Evolutionary conservation across 148 eudicot genomes (phyloP).

Genomic region (Rhododendron griersonianum): DNA sequence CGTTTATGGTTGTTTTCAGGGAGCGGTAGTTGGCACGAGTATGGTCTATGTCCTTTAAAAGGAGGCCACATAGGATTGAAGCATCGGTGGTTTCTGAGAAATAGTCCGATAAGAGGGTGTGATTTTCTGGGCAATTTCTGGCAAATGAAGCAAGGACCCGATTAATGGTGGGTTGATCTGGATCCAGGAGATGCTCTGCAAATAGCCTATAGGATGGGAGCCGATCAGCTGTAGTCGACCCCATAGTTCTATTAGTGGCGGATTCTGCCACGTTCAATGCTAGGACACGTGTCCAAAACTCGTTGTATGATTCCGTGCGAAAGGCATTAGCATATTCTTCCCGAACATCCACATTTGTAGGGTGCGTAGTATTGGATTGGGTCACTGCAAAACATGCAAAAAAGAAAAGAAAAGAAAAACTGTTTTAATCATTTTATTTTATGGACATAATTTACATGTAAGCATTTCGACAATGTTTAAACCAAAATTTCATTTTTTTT

Average conservation of each 20-base stretch:
- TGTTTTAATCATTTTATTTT: no score
- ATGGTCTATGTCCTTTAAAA: slow-evolving; percentile 56
- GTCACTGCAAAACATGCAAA: slow-evolving; percentile 6
- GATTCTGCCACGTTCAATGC: slow-evolving; percentile 29
- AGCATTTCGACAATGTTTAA: no score
- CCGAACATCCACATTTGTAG: slow-evolving; percentile 39
- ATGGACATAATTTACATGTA: no score
- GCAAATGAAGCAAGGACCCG: slow-evolving; percentile 27
- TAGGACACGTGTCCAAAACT: slow-evolving; percentile 78
- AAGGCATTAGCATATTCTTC: slow-evolving; percentile 97
- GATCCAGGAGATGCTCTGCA: slow-evolving; percentile 77
- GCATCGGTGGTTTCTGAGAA: slow-evolving; percentile 63
- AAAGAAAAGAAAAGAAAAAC: not conserved
- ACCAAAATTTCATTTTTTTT: no score
- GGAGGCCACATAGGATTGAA: slow-evolving; percentile 54
- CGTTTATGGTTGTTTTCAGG: slow-evolving; percentile 30
- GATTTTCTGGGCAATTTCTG: slow-evolving; percentile 22
- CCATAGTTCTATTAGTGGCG: slow-evolving; percentile 25
- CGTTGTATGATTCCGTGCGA: slow-evolving; percentile 80
- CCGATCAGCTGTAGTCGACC: slow-evolving; percentile 61
- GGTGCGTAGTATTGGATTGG: slow-evolving; percentile 3
- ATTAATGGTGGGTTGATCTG: slow-evolving; percentile 63
- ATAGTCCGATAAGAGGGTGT: slow-evolving; percentile 52
- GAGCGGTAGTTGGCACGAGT: slow-evolving; percentile 36
- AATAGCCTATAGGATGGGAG: slow-evolving; percentile 82